Base-by-base conservation (phyloP, 78 protist genomes). In the Speleostelium caveatum region DNA sequence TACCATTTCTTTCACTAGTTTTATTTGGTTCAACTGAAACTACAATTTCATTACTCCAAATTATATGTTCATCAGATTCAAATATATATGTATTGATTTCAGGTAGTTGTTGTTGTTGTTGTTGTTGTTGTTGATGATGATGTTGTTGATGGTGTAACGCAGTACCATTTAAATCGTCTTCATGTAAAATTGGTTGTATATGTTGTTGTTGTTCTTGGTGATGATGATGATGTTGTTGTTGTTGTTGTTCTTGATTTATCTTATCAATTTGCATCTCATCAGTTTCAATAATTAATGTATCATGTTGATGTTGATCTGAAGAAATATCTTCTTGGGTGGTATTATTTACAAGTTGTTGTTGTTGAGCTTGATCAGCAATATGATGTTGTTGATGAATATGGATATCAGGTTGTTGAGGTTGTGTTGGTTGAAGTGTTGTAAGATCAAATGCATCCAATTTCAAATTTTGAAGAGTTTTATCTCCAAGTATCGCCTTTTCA, bases 21-120 rank as follows among this genome's bases (percentile, higher is more conserved):
- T 73, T 53, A 56, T 17, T 56, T 21, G 39, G 65, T n/a, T 55
- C 36, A 10, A 59, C 58, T 36, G 62, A 49, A 4, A 79, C 75
- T 12, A 79, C 65, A 38, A 79, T 63, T 35, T 65, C 74, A 56
- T 79, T 79, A 39, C 88, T 79, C 88, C 88, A 79, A 55, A 79
- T 35, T 17, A 79, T 63, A 55, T 79, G 62, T 28, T 79, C 88
- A 16, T 79, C 88, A 36, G 38, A 45, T 21, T 79, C 88, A 51
- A 66, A 66, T 56, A 19, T 42, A 59, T 42, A 30, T 39, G 32
- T 17, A 30, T 75, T 32, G 73, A 35, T 53, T 69, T 66, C 77
- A 49, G 26, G 42, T 53, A 32, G 79, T 56, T 58, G 63, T 33
- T 72, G 77, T 16, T 49, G 58, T 55, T 72, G 62, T 24, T 51